These are phyloP conservation scores for Prunus yedoensis DNA, from an alignment of 331 rosid genomes.

Conservation along the genomic window DNA sequence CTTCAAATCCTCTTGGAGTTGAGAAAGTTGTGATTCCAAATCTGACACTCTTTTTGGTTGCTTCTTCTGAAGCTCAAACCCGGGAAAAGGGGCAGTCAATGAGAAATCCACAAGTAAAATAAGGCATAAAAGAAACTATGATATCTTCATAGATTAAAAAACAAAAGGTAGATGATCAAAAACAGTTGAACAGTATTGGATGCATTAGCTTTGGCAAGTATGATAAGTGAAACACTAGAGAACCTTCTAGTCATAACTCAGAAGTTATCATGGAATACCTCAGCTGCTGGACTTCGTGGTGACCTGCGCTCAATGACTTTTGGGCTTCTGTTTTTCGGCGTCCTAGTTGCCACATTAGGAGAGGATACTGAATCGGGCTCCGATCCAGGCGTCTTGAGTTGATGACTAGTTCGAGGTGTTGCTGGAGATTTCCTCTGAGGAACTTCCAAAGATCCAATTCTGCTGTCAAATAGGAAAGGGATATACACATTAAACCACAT, in stretches of 20 bases:
- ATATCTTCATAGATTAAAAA: neutral
- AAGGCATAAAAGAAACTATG: neutral
- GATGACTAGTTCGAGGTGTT: slow-evolving; percentile 52
- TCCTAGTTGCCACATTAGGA: slow-evolving; percentile 43
- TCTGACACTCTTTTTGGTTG: slow-evolving; percentile 53
- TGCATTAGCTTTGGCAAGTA: neutral
- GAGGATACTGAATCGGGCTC: slow-evolving; percentile 44
- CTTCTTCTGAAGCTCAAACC: slow-evolving; percentile 55
- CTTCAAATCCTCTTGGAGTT: slow-evolving; percentile 75
- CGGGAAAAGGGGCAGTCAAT: neutral
- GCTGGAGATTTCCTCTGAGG: slow-evolving; percentile 62
- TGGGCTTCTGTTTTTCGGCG: slow-evolving; percentile 61
- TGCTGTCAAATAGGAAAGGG: slow-evolving; percentile 29
- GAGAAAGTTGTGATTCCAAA: slow-evolving; percentile 60
- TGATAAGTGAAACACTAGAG: neutral
- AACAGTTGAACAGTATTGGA: neutral
- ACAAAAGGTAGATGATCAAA: neutral
- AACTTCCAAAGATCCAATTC: slow-evolving; percentile 54
- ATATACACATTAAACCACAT: neutral
- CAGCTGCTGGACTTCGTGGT: slow-evolving; percentile 54
- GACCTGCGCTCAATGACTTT: slow-evolving; percentile 56
- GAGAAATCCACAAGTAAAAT: neutral
- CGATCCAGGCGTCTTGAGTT: slow-evolving; percentile 45
- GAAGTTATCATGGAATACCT: slow-evolving; percentile 45
- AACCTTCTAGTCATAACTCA: neutral